Evolutionary conservation across 371 early-diverging fungal species (phyloP).

Genomic region (Rhizopus microsporus): DNA sequence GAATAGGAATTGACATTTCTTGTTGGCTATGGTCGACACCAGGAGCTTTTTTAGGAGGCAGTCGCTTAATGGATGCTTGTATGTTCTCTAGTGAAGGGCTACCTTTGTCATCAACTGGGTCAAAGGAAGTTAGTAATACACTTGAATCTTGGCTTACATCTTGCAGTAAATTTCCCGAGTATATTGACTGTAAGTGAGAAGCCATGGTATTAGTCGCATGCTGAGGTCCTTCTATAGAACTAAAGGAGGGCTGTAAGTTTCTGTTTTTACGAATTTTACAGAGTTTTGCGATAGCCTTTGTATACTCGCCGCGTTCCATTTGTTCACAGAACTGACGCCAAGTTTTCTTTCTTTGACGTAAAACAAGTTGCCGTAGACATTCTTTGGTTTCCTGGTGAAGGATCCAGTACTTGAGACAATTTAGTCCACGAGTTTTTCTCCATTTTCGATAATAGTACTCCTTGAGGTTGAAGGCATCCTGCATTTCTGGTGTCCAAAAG

Average conservation of each 20-base stretch:
- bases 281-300: no score
- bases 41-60: conserved; percentile 33
- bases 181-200: no score
- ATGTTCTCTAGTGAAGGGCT: no score
- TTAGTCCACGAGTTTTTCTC: conserved; percentile 3
- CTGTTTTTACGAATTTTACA: no score
- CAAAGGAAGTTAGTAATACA: no score
- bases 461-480: not conserved
- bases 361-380: not conserved
- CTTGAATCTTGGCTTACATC: no score
- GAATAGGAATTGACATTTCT: conserved; percentile 27
- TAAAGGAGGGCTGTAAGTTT: no score
- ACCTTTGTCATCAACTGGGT: no score
- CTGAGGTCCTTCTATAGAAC: no score
- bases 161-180: no score
- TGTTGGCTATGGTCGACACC: conserved; percentile 21
- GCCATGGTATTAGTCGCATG: no score
- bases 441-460: conserved; percentile 8
- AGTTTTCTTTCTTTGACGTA: conserved; percentile 6
- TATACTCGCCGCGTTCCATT: no score
- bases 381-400: conserved; percentile 10
- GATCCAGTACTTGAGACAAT: conserved; percentile 8
- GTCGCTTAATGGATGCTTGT: not conserved
- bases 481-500: not conserved
- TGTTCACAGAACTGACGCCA: conserved; percentile 8